Evolutionary conservation across 805 yeast genomes (phyloP).

Genomic region (Candida nitratophila): DNA sequence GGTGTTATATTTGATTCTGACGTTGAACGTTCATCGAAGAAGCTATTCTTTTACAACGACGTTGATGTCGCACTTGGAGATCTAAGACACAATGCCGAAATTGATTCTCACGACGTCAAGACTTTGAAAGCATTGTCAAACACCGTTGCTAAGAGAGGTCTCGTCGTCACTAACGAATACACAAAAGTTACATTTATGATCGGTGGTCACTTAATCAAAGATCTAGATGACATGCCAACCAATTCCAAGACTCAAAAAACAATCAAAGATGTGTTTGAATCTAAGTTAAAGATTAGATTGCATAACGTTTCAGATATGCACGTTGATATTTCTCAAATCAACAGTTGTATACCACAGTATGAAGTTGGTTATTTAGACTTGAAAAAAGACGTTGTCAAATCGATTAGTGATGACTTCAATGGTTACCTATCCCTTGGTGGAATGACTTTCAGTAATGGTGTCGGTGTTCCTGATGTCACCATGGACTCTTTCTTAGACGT

Average conservation of each 20-base stretch:
- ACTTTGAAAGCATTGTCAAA: conserved; percentile 9
- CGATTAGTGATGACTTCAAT: conserved; percentile 27
- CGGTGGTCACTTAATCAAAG: conserved; percentile 47
- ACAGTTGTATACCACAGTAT: conserved; percentile 73
- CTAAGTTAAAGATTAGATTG: conserved; percentile 13
- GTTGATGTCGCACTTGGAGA: conserved; percentile 5
- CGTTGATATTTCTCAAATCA: conserved; percentile 28
- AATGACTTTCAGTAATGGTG: conserved; percentile 69
- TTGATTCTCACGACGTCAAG: background rate
- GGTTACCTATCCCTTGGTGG: conserved; percentile 61
- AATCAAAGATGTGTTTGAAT: conserved; percentile 14
- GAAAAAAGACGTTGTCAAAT: conserved; percentile 27
- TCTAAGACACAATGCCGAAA: conserved; percentile 2
- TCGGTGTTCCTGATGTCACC: conserved; percentile 88
- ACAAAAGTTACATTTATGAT: conserved; percentile 83
- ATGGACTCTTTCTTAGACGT: conserved; percentile 58
- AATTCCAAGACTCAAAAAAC: conserved; percentile 15
- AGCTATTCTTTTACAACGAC: conserved; percentile 15
- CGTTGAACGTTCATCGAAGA: conserved; percentile 48
- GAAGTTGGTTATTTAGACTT: conserved; percentile 57
- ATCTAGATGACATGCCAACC: conserved; percentile 12
- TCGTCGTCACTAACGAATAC: conserved; percentile 28
- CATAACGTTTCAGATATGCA: background rate
- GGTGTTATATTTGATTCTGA: conserved; percentile 93
- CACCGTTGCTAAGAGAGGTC: conserved; percentile 11